A percentile compares a stretch with the other conserved stretches of the same genome.
Evolutionary conservation across 176 grass and related monocot genomes (phyloP).

Genomic region (bread wheat (Triticum aestivum)): IWGSC_CS_RefSeq_v2.1 NC_057796.1:367011233-367011732

Average conservation of each 20-base stretch:
- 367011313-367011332: neutral
- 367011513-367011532: constrained; percentile 90
- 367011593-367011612: constrained; percentile 77
- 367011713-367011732: neutral
- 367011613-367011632: constrained; percentile 30
- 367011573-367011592: constrained; percentile 96
- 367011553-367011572: constrained; percentile 83
- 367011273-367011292: neutral
- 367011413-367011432: constrained; percentile 1
- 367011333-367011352: constrained; percentile 1
- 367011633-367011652: constrained; percentile 30
- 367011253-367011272: neutral
- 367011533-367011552: constrained; percentile 85
- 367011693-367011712: constrained; percentile 23
- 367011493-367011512: constrained; percentile 75
- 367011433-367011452: neutral
- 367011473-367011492: constrained; percentile 25
- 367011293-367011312: neutral
- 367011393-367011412: neutral
- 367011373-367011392: neutral
- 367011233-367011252: neutral
- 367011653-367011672: constrained; percentile 15
- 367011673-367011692: neutral
- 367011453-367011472: neutral
- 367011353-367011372: neutral